These are phyloP conservation scores for Ophiocordyceps camponoti-floridani DNA, from an alignment of 2,329 filamentous ascomycete species.

Conservation along the genomic window DNA sequence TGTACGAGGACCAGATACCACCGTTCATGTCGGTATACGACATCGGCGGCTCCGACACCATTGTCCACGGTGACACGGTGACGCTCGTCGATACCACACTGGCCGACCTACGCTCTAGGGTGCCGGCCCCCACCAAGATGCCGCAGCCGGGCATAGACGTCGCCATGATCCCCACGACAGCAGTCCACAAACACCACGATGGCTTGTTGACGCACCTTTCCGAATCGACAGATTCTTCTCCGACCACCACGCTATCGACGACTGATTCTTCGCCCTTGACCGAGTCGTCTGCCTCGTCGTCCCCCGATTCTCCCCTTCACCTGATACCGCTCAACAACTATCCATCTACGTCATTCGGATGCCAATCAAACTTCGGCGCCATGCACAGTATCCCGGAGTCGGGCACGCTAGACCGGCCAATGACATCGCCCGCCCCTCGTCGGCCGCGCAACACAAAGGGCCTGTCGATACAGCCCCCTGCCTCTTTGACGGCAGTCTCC, in stretches of 20 bases:
- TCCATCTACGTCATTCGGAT: constrained; percentile 38
- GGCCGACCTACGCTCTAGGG: constrained; percentile 25
- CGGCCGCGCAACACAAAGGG: constrained; percentile 73
- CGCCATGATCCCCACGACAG: constrained; percentile 23
- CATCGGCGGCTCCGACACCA: constrained; percentile 40
- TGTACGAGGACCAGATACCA: constrained; percentile 55
- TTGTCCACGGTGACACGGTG: constrained; percentile 33
- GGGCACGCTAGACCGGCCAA: constrained; percentile 31
- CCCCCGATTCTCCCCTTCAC: constrained; percentile 73
- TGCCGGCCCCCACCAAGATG: constrained; percentile 18
- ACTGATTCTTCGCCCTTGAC: constrained; percentile 82
- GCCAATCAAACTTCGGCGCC: constrained; percentile 15
- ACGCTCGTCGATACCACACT: constrained; percentile 36
- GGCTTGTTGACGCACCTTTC: constrained; percentile 64
- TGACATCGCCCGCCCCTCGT: constrained; percentile 51
- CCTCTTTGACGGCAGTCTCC: constrained; percentile 25
- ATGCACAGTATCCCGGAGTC: constrained; percentile 25
- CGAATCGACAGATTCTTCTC: constrained; percentile 83
- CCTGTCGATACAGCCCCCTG: constrained; percentile 55
- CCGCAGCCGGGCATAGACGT: constrained; percentile 19
- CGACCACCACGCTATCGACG: constrained; percentile 83
- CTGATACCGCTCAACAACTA: constrained; percentile 55
- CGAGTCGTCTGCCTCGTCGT: constrained; percentile 80
- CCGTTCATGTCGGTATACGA: constrained; percentile 63
- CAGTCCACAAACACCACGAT: constrained; percentile 51